A percentile compares a stretch with the other conserved stretches of the same genome.
phyloP scores from a whole-genome alignment of 306 rosid species.

The Astragalus membranaceus region DNA sequence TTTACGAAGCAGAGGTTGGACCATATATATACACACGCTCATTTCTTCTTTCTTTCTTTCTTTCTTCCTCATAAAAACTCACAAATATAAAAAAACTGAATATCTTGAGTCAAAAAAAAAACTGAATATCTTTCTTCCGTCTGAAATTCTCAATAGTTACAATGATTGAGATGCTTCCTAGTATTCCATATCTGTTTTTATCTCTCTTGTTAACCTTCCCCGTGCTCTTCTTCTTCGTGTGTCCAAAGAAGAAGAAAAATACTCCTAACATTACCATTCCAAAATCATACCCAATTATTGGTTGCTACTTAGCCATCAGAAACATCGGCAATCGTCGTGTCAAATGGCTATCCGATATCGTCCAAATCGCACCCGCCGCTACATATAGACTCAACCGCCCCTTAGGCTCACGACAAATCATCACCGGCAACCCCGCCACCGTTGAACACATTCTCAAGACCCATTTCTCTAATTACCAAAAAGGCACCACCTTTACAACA shows the following conservation, averaged over 20 bases:
- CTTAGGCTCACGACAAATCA: background rate
- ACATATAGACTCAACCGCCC: slow-evolving; percentile 46
- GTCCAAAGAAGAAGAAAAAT: background rate
- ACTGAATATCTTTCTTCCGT: background rate
- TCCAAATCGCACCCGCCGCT: slow-evolving; percentile 41
- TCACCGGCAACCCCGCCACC: slow-evolving; percentile 53
- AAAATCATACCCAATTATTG: slow-evolving; percentile 27
- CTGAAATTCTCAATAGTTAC: background rate
- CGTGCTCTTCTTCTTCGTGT: background rate
- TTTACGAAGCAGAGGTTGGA: too few species aligned
- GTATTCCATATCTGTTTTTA: background rate
- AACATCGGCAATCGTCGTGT: slow-evolving; percentile 20
- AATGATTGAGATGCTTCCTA: background rate
- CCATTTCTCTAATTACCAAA: slow-evolving; percentile 40
- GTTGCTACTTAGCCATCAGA: slow-evolving; percentile 10
- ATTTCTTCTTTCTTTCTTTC: background rate
- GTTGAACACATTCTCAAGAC: slow-evolving; percentile 73
- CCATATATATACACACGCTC: background rate
- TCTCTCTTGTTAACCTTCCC: slow-evolving; percentile 4
- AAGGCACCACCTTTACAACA: slow-evolving; percentile 7
- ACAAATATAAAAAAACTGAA: background rate
- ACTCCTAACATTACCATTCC: slow-evolving; percentile 24
- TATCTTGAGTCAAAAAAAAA: too few species aligned
- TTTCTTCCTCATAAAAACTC: background rate
- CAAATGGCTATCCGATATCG: slow-evolving; percentile 50